Evolutionary conservation across 1,139 yeast species (phyloP).

Genomic region (Taphrina pruni): DNA sequence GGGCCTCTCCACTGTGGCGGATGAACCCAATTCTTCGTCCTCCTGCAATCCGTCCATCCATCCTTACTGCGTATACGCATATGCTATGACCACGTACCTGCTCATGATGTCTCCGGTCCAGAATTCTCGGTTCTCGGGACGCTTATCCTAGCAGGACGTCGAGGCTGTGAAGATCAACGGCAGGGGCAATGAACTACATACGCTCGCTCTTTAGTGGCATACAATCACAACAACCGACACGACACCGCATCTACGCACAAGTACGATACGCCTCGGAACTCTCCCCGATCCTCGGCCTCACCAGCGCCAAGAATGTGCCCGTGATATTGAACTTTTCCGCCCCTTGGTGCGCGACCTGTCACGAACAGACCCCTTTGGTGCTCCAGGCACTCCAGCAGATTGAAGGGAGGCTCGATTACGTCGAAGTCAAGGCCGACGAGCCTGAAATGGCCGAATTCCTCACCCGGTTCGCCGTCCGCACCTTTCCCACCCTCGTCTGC

Average conservation of each 20-base stretch:
- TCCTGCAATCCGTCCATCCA: no score
- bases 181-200: conserved; percentile 25
- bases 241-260: conserved; percentile 37
- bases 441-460: conserved; percentile 21
- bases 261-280: conserved; percentile 29
- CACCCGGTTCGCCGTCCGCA: conserved; percentile 24
- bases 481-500: conserved; percentile 35
- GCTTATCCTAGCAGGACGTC: no score
- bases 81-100: no score
- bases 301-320: conserved; percentile 36
- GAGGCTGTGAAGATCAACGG: no score
- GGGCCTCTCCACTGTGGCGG: conserved; percentile 21
- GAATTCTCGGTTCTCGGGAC: no score
- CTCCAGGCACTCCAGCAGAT: conserved; percentile 23
- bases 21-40: conserved; percentile 13
- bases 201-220: conserved; percentile 22
- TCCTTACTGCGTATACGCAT: no score
- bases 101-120: no score
- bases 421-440: conserved; percentile 38
- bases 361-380: conserved; percentile 19
- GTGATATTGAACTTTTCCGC: conserved; percentile 37
- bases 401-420: conserved; percentile 37
- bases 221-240: conserved; percentile 7
- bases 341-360: conserved; percentile 33
- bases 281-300: conserved; percentile 23